These are phyloP conservation scores for Sporothrix variecibatus DNA, from an alignment of 2,329 filamentous ascomycete species.

Conservation along the genomic window DNA sequence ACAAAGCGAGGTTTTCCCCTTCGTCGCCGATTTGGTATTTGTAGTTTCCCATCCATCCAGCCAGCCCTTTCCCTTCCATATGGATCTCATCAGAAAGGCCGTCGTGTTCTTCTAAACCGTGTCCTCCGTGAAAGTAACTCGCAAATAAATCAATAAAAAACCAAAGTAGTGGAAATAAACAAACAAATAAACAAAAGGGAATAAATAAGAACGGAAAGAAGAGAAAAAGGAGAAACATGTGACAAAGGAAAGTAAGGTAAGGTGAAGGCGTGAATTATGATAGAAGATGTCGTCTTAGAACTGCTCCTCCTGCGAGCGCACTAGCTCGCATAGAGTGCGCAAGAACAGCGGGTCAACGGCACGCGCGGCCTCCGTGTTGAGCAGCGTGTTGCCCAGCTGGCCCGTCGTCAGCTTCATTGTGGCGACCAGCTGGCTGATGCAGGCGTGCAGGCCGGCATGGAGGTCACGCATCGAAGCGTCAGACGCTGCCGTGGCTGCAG, in stretches of 20 bases:
- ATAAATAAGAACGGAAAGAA: background rate
- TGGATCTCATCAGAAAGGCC: background rate
- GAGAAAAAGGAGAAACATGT: background rate
- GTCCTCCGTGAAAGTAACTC: background rate
- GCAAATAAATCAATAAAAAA: background rate
- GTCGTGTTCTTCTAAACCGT: background rate
- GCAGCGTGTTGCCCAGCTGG: constrained; percentile 25
- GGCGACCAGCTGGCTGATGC: constrained; percentile 53
- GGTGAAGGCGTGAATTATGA: background rate
- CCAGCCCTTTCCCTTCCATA: background rate
- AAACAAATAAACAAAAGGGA: background rate
- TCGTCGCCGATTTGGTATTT: background rate
- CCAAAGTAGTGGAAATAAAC: background rate
- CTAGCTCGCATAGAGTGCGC: constrained; percentile 46
- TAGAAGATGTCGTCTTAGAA: background rate
- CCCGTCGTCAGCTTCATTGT: constrained; percentile 44
- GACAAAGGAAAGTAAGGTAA: background rate
- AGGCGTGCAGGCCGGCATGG: constrained; percentile 52
- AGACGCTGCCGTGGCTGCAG: background rate
- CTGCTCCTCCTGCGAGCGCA: constrained; percentile 44
- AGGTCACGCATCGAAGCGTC: constrained; percentile 45
- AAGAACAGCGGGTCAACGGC: constrained; percentile 43
- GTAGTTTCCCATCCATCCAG: background rate
- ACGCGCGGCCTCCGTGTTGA: constrained; percentile 30
- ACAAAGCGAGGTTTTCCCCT: background rate